Percentiles rank a stretch among this genome's conserved stretches.
These are phyloP conservation scores for Pascua sp. DNA, from an alignment of 1,284 basidiomycete genomes.

Conservation along the genomic window DNA sequence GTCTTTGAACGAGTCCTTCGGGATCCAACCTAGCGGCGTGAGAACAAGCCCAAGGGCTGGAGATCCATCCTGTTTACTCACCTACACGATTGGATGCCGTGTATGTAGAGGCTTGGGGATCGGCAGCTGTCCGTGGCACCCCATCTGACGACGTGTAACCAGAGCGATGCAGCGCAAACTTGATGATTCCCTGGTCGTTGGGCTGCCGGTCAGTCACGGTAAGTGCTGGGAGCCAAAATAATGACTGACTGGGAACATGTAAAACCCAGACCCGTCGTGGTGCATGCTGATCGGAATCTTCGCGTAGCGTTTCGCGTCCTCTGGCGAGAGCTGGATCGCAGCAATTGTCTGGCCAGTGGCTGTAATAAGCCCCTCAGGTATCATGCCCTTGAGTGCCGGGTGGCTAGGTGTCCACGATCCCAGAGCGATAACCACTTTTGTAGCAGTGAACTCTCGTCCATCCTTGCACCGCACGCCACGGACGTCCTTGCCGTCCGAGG, in stretches of 20 bases:
- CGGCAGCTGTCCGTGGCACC: conserved; percentile 36
- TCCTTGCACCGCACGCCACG: conserved; percentile 17
- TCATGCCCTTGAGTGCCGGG: conserved; percentile 9
- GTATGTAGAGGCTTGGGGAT: conserved; percentile 20
- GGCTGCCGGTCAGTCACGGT: no score
- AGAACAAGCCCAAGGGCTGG: no score
- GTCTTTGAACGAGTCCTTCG: conserved; percentile 54
- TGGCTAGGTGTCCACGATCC: conserved; percentile 30
- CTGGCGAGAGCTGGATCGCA: conserved; percentile 64
- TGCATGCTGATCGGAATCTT: conserved; percentile 66
- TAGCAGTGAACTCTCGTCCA: conserved; percentile 22
- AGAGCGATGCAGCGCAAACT: conserved; percentile 65
- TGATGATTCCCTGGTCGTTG: conserved; percentile 64
- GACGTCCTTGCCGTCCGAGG: conserved; percentile 6
- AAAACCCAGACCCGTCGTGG: conserved; percentile 62
- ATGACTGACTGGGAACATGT: conserved; percentile 66
- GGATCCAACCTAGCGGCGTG: conserved; percentile 52
- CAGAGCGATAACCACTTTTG: conserved; percentile 24
- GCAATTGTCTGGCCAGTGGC: conserved; percentile 62
- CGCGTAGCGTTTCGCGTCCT: conserved; percentile 62
- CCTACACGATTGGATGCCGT: conserved; percentile 17
- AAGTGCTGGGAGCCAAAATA: no score
- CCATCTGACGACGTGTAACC: conserved; percentile 58
- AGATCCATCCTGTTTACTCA: no score
- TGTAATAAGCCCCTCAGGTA: conserved; percentile 16